A percentile compares a stretch with the other conserved stretches of the same genome.
Evolutionary conservation across 371 early-diverging fungal genomes (phyloP).

Genomic region (Cokeromyces recurvatus): DNA sequence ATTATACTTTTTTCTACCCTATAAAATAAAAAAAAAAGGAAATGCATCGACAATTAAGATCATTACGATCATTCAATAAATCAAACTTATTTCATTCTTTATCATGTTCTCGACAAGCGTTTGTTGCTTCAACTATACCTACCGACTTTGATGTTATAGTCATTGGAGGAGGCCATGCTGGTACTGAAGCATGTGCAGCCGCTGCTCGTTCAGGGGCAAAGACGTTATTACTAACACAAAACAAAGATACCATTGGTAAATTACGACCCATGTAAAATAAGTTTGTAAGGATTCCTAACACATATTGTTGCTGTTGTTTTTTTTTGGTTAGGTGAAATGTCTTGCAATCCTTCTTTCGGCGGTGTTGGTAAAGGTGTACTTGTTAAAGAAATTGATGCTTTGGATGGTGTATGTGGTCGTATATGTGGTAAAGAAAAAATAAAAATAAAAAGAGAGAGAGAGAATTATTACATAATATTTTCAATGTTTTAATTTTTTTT

Average conservation of each 20-base stretch:
- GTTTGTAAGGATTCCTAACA: too few species aligned
- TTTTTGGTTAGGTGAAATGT: slow-evolving; percentile 67
- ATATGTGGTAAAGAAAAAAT: slow-evolving; percentile 61
- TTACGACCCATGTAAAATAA: too few species aligned
- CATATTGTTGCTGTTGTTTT: too few species aligned
- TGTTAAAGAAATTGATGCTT: slow-evolving; percentile 79
- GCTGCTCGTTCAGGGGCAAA: slow-evolving; percentile 77
- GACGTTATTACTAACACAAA: slow-evolving; percentile 76
- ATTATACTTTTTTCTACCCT: too few species aligned
- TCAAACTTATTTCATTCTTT: slow-evolving; percentile 1
- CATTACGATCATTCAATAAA: neutral
- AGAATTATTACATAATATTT: neutral
- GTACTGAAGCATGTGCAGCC: slow-evolving; percentile 82
- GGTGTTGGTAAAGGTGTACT: slow-evolving; percentile 85
- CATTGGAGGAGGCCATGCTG: slow-evolving; percentile 88
- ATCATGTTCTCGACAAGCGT: slow-evolving; percentile 2
- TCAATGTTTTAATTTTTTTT: neutral
- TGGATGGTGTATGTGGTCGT: slow-evolving; percentile 80
- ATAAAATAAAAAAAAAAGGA: too few species aligned
- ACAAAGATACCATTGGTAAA: slow-evolving; percentile 68
- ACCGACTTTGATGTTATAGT: slow-evolving; percentile 72
- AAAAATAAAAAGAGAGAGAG: too few species aligned
- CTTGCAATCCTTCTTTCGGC: slow-evolving; percentile 87
- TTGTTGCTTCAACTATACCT: too few species aligned
- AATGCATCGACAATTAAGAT: slow-evolving; percentile 9